Conservation (phyloP, 495 filamentous ascomycete genomes). For the Recurvomyces mirabilis region DNA sequence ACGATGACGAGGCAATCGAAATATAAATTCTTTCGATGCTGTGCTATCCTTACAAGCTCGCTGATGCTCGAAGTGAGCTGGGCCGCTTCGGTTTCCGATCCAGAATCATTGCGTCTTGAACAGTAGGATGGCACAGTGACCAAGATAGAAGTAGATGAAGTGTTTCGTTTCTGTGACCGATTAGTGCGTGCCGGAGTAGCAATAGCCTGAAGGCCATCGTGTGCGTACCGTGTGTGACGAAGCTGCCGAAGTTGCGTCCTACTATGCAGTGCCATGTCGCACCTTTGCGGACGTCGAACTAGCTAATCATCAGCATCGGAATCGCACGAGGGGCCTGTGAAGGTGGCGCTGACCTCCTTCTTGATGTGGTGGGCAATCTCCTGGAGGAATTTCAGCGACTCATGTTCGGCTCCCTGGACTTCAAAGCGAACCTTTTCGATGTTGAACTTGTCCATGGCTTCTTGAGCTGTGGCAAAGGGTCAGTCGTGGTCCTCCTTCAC, state of each 20-base stretch:
- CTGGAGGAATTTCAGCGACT: conserved; percentile 32
- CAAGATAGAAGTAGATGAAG: conserved; percentile 99
- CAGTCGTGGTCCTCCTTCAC: too few species aligned
- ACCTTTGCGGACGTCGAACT: conserved; percentile 87
- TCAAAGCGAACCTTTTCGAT: conserved; percentile 69
- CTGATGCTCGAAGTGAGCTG: too few species aligned
- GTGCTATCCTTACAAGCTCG: too few species aligned
- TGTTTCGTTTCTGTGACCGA: conserved; percentile 83
- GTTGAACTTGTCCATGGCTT: conserved; percentile 84
- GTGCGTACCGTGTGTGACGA: conserved; percentile 87
- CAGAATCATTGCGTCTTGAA: conserved; percentile 99
- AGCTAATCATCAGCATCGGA: background rate
- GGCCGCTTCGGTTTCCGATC: too few species aligned
- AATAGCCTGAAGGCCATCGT: background rate
- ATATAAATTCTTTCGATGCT: too few species aligned
- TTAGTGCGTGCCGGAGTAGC: background rate
- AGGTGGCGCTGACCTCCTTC: conserved; percentile 57
- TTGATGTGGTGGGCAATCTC: conserved; percentile 98
- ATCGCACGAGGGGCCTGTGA: background rate
- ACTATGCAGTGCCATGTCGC: conserved; percentile 99
- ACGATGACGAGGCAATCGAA: too few species aligned
- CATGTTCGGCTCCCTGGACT: background rate
- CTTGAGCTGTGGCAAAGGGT: conserved; percentile 50
- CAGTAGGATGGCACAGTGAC: conserved; percentile 93
- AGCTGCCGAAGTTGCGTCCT: conserved; percentile 96